Conservation (phyloP, 192 early-diverging fungal species). For the Umbelopsis vinacea region DNA sequence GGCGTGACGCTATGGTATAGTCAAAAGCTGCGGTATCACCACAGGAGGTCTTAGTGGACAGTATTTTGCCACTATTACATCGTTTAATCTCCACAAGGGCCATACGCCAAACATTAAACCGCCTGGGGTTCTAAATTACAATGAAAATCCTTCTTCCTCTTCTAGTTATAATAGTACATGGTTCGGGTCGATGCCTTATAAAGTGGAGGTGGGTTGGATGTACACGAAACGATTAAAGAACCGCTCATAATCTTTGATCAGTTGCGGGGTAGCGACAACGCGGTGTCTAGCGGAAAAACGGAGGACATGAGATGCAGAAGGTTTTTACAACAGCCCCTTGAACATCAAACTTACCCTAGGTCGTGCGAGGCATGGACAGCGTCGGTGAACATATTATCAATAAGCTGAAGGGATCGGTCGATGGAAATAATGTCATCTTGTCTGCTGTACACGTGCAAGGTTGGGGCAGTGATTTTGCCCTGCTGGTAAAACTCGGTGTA, state of each 20-base stretch:
- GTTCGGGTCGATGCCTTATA: not conserved
- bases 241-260: conserved; percentile 4
- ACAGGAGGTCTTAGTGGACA: no score
- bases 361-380: not conserved
- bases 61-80: no score
- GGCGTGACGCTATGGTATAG: no score
- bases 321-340: no score
- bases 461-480: not conserved
- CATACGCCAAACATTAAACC: no score
- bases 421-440: conserved; percentile 9
- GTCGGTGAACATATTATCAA: not conserved
- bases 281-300: not conserved
- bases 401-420: not conserved
- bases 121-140: no score
- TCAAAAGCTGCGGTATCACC: no score
- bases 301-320: not conserved
- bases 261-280: not conserved
- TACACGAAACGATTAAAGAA: conserved; percentile 16
- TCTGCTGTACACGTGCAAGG: conserved; percentile 5
- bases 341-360: conserved; percentile 14
- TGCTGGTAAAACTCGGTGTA: not conserved
- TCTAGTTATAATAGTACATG: no score
- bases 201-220: conserved; percentile 1
- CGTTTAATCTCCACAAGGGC: no score
- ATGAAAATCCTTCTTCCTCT: no score